A percentile compares a stretch with the other conserved stretches of the same genome.
These are phyloP conservation scores for Solanum infundibuliforme DNA, from an alignment of 257 asterid species.

Conservation along the genomic window DNA sequence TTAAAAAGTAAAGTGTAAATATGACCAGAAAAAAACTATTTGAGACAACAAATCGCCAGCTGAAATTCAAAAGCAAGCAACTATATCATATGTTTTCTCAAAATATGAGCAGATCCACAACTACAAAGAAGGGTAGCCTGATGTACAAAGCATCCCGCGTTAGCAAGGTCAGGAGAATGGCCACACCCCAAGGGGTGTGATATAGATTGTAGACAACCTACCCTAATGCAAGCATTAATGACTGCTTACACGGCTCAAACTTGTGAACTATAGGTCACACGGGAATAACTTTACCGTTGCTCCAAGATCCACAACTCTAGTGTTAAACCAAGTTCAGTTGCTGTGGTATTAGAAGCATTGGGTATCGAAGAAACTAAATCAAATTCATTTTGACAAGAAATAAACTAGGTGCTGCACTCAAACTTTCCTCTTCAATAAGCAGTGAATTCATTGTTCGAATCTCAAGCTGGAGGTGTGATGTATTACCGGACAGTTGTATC, in stretches of 20 bases:
- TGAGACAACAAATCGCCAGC: background rate
- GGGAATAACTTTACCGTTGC: background rate
- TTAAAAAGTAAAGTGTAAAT: too few species aligned
- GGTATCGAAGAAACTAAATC: background rate
- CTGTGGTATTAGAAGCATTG: background rate
- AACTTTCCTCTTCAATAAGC: background rate
- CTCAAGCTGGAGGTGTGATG: background rate
- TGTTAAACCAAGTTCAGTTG: background rate
- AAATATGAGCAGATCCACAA: background rate
- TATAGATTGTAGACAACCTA: background rate
- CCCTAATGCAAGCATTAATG: too few species aligned
- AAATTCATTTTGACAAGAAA: background rate
- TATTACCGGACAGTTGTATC: background rate
- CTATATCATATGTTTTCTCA: background rate
- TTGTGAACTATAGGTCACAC: background rate
- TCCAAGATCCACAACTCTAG: background rate
- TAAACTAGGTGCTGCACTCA: background rate
- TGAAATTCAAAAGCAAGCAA: background rate
- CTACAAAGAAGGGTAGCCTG: too few species aligned
- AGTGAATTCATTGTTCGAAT: background rate
- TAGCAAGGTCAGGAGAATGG: rapidly evolving
- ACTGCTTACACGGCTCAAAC: background rate
- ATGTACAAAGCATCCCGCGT: too few species aligned
- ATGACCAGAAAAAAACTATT: too few species aligned
- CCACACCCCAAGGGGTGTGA: background rate